Percentiles rank a stretch among this genome's conserved stretches.
Conservation (phyloP, 108 stramenopile genomes). For the Cyclotella sp. region DNA sequence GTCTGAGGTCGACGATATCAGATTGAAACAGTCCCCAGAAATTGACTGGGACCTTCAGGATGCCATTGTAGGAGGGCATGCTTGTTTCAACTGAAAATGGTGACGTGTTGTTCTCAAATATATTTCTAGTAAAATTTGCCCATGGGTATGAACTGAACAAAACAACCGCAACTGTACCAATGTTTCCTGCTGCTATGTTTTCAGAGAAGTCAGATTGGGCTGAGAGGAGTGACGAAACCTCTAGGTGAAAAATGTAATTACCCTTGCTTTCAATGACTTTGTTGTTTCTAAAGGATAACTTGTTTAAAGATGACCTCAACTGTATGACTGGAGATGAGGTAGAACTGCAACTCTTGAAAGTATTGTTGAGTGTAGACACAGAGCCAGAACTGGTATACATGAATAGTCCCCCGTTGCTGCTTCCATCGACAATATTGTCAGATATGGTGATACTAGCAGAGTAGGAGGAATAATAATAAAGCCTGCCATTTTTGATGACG, state of each 20-base stretch:
- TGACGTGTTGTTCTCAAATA: conserved; percentile 27
- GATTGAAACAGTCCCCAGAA: conserved; percentile 23
- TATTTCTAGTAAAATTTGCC: conserved; percentile 5
- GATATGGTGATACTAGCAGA: neutral
- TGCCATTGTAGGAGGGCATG: conserved; percentile 3
- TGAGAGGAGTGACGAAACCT: neutral
- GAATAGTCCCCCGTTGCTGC: neutral
- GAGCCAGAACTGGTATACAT: neutral
- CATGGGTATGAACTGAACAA: conserved; percentile 5
- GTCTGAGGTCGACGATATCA: conserved; percentile 15
- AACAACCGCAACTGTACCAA: neutral
- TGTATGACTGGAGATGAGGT: neutral
- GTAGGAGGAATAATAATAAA: neutral
- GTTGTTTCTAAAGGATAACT: neutral
- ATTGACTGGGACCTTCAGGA: conserved; percentile 6
- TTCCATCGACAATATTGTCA: neutral
- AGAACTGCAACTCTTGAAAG: conserved; percentile 12
- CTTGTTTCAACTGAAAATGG: conserved; percentile 19
- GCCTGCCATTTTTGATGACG: neutral
- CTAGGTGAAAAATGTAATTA: neutral
- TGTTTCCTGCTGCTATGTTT: neutral
- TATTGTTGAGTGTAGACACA: neutral
- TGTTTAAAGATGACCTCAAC: neutral
- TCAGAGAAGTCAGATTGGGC: neutral
- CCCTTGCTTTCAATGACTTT: neutral